Evolutionary conservation across 371 early-diverging fungal genomes (phyloP).

Genomic region (Mortierella sp.): DNA sequence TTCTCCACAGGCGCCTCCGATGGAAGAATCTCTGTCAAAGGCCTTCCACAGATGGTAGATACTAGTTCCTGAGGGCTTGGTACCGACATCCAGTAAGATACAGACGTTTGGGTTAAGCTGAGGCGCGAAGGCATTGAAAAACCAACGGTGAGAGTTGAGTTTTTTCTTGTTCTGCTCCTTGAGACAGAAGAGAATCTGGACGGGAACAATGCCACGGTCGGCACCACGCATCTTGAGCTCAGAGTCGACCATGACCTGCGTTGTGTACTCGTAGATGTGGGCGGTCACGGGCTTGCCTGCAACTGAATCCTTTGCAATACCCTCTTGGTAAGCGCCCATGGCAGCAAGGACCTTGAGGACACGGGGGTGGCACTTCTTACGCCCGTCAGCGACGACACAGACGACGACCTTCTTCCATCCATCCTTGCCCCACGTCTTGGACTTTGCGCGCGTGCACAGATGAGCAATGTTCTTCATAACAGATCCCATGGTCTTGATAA

Average conservation of each 20-base stretch:
- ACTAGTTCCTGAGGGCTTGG: conserved; percentile 80
- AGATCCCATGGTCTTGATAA: conserved; percentile 80
- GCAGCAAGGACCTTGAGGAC: conserved; percentile 80
- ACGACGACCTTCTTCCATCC: conserved; percentile 91
- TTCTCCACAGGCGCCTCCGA: conserved; percentile 92
- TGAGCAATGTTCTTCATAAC: conserved; percentile 85
- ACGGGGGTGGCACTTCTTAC: conserved; percentile 72
- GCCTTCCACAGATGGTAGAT: conserved; percentile 89
- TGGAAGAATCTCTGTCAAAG: conserved; percentile 79
- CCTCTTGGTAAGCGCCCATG: conserved; percentile 89
- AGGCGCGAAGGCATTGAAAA: conserved; percentile 88
- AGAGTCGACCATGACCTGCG: conserved; percentile 74
- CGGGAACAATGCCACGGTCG: conserved; percentile 75
- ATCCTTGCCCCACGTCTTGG: conserved; percentile 79
- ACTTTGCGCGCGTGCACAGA: conserved; percentile 74
- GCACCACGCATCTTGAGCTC: conserved; percentile 65
- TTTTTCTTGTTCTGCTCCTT: conserved; percentile 86
- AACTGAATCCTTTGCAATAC: conserved; percentile 76
- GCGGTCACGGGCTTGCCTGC: conserved; percentile 72
- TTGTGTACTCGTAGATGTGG: conserved; percentile 93
- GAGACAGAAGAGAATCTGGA: conserved; percentile 87
- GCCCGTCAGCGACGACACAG: conserved; percentile 80
- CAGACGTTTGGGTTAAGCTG: conserved; percentile 83
- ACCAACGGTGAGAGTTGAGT: conserved; percentile 94
- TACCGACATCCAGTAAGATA: conserved; percentile 90